These are phyloP conservation scores for Verbascum thapsus DNA, from an alignment of 257 asterid species.

Conservation along the genomic window DNA sequence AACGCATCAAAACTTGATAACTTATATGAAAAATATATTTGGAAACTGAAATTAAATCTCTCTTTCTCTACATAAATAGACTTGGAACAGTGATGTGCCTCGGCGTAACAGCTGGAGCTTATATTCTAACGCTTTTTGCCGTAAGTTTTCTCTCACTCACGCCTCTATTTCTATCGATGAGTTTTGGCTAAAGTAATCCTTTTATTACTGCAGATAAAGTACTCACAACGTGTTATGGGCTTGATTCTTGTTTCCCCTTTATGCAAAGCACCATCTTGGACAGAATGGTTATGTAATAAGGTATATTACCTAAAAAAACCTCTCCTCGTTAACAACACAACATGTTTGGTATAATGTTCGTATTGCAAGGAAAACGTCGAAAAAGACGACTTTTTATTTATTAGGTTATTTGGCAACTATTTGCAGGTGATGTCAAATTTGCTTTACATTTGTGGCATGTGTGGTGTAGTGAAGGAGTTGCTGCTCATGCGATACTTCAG, in stretches of 20 bases:
- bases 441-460: slow-evolving; percentile 89
- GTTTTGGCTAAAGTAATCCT: slow-evolving; percentile 26
- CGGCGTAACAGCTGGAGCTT: slow-evolving; percentile 97
- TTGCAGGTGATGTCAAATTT: slow-evolving; percentile 89
- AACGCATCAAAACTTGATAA: too few relatives aligned
- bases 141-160: slow-evolving; percentile 51
- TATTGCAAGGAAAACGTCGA: not conserved
- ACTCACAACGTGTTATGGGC: slow-evolving; percentile 77
- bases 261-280: slow-evolving; percentile 96
- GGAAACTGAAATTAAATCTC: slow-evolving; percentile 29
- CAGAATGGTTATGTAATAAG: slow-evolving; percentile 96
- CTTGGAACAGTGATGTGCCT: slow-evolving; percentile 93
- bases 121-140: slow-evolving; percentile 85
- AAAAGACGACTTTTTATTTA: slow-evolving; percentile 9
- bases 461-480: slow-evolving; percentile 79
- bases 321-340: slow-evolving; percentile 6
- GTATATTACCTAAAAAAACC: slow-evolving; percentile 41
- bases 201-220: slow-evolving; percentile 59
- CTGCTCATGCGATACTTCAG: slow-evolving; percentile 93
- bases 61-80: slow-evolving; percentile 36
- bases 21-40: too few relatives aligned
- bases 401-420: slow-evolving; percentile 20
- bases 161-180: slow-evolving; percentile 21
- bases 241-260: slow-evolving; percentile 93
- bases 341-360: not conserved